These are phyloP conservation scores for Aspergillus pseudoviridinutans DNA, from an alignment of 2,329 filamentous ascomycete species.

Conservation along the genomic window DNA sequence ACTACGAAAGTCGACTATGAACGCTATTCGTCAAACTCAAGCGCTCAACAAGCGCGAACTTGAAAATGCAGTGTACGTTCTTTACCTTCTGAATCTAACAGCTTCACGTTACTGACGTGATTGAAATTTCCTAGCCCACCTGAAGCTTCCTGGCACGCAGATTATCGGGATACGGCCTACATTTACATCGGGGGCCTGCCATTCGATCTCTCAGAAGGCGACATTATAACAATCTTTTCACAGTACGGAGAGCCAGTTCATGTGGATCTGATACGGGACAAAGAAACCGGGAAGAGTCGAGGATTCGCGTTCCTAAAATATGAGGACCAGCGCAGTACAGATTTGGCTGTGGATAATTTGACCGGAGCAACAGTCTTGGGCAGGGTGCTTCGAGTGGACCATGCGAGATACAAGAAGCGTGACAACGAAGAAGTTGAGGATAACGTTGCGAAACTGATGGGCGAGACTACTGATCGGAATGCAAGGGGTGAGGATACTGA, in stretches of 20 bases:
- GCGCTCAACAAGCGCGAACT: slow-evolving; percentile 92
- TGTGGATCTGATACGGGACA: slow-evolving; percentile 87
- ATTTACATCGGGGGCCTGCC: slow-evolving; percentile 93
- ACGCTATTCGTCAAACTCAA: slow-evolving; percentile 87
- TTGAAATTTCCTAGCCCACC: slow-evolving; percentile 55
- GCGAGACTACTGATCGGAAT: slow-evolving; percentile 39
- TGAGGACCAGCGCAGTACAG: slow-evolving; percentile 93
- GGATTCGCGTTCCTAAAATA: slow-evolving; percentile 98
- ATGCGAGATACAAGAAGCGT: slow-evolving; percentile 83
- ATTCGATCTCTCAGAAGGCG: slow-evolving; percentile 89
- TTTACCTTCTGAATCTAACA: slow-evolving; percentile 7
- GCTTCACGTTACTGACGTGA: slow-evolving; percentile 6
- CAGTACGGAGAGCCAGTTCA: slow-evolving; percentile 95
- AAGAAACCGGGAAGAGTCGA: slow-evolving; percentile 90
- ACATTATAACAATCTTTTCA: slow-evolving; percentile 93
- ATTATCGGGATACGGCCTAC: slow-evolving; percentile 96
- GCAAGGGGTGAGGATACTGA: slow-evolving; percentile 34
- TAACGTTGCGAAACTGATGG: slow-evolving; percentile 47
- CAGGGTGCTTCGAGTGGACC: slow-evolving; percentile 79
- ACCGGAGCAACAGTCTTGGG: slow-evolving; percentile 81
- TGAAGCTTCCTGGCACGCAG: slow-evolving; percentile 91
- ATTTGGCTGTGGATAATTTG: slow-evolving; percentile 93
- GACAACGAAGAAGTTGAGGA: slow-evolving; percentile 61
- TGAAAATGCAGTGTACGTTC: slow-evolving; percentile 73
- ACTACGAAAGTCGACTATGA: slow-evolving; percentile 59